A percentile compares a stretch with the other conserved stretches of the same genome.
Conservation (phyloP, 228 moss, liverwort and hornwort genomes). For the Sphagnum fallax region DNA sequence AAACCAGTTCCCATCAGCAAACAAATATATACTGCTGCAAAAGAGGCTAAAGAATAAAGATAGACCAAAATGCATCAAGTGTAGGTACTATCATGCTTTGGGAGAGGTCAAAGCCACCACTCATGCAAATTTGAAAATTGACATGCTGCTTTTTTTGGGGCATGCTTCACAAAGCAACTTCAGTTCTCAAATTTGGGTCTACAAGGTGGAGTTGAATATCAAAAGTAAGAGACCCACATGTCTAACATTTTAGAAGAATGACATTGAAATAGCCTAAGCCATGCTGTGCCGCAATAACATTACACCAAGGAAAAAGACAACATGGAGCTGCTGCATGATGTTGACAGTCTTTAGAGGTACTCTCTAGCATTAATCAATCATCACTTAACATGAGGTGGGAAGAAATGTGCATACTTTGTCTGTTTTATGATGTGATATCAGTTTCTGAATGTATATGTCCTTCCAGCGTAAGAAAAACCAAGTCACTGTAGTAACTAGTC, state of each 20-base stretch:
- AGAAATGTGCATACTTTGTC: constrained; percentile 43
- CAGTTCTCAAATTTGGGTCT: not conserved
- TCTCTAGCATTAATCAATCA: too few species aligned
- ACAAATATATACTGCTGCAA: not conserved
- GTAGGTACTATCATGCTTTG: too few species aligned
- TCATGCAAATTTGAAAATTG: too few species aligned
- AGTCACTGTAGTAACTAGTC: constrained; percentile 37
- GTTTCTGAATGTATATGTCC: constrained; percentile 21
- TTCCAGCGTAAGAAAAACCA: constrained; percentile 87
- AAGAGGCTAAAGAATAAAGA: not conserved
- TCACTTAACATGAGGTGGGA: too few species aligned
- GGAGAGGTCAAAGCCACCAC: too few species aligned
- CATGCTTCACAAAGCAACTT: not conserved
- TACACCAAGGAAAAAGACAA: too few species aligned
- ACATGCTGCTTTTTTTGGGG: not conserved
- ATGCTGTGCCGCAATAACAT: too few species aligned
- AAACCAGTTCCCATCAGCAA: not conserved
- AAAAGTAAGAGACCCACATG: not conserved
- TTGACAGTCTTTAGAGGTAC: too few species aligned
- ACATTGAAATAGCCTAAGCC: not conserved
- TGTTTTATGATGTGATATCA: constrained; percentile 19
- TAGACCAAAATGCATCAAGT: not conserved
- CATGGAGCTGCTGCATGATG: too few species aligned
- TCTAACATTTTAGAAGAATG: constrained; percentile 1
- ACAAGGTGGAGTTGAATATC: not conserved